Evolutionary conservation across 495 filamentous ascomycete species (phyloP), one percentile per base, ranked within the genome.

Genomic region (Aspergillus bertholletiae): DNA sequence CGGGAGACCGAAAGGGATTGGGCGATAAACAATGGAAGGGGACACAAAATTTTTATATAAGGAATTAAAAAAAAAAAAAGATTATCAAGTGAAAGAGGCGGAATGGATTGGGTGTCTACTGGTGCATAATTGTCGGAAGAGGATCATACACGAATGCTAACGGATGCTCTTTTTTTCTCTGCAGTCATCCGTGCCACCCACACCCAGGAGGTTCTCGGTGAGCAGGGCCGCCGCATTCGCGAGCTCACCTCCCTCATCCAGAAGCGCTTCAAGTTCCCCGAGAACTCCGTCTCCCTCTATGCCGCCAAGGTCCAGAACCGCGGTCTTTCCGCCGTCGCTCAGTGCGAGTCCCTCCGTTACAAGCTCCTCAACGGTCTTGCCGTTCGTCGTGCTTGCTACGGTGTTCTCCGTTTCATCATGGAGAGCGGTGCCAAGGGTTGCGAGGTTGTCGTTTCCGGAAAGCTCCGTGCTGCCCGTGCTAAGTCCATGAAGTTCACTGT

Each of bases 401-500:
- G 94, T 91, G 94, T 98, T 61, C 86, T 98, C 60, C 87, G 94
- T 65, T 98, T 98, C 83, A 98, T 98, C 79, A 98, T 98, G 94
- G 94, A 98, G 88, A 86, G 79, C 65, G 94, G 94, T 73, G 94
- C 94, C 70, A 98, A 98, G 88, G 94, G 94, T 73, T 98, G 94
- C 74, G 94, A 98, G 83, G 94, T 98, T 62, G 94, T 98, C 65
- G 94, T 98, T 57, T 96, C 90, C 68, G 94, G 94, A 74, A 98
- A 98, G 84, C 88, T 98, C 60, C 87, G 94, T 68, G 94, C 94
- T 77, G 94, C 94, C 65, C 89, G 94, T 83, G 94, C 94, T 73
- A 98, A 98, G 89, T 89, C 84, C 82, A 98, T 98, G 94, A 98
- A 98, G 86, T 98, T 98, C 86, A 98, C 94, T 73, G 86, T 89